Evolutionary conservation across 352 stramenopile genomes (phyloP).

Genomic region (Phytophthora agathidicida): DNA sequence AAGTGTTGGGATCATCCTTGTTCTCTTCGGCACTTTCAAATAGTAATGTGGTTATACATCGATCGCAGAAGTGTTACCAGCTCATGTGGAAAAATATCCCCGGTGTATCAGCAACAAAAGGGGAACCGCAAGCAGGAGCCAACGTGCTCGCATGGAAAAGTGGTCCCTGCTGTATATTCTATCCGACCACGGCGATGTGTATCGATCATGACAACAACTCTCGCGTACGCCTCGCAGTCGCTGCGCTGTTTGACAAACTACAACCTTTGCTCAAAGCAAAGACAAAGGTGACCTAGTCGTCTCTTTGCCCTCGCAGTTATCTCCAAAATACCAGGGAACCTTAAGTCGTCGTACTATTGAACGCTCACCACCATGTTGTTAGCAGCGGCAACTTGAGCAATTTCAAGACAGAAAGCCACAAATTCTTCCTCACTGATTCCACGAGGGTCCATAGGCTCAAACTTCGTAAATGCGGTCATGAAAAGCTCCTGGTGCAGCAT

Average conservation of each 20-base stretch:
- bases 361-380: constrained; percentile 27
- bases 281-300: too few relatives aligned
- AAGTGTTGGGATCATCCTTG: constrained; percentile 12
- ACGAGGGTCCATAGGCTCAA: constrained; percentile 59
- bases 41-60: not conserved
- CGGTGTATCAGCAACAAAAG: not conserved
- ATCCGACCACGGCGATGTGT: constrained; percentile 21
- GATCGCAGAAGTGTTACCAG: constrained; percentile 18
- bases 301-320: too few relatives aligned
- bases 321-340: too few relatives aligned
- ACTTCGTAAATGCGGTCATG: constrained; percentile 63
- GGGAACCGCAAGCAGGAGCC: not conserved
- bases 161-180: constrained; percentile 41
- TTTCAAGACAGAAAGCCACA: constrained; percentile 76
- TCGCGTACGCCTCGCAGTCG: constrained; percentile 14
- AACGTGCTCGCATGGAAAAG: constrained; percentile 37
- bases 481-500: constrained; percentile 67
- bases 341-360: not conserved
- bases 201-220: constrained; percentile 11
- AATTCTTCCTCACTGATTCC: constrained; percentile 79
- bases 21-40: constrained; percentile 6
- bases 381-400: constrained; percentile 39
- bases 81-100: constrained; percentile 31
- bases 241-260: constrained; percentile 29
- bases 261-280: constrained; percentile 38